Conservation (phyloP, 345 rosid genomes). For the Boechera divaricarpa region DNA sequence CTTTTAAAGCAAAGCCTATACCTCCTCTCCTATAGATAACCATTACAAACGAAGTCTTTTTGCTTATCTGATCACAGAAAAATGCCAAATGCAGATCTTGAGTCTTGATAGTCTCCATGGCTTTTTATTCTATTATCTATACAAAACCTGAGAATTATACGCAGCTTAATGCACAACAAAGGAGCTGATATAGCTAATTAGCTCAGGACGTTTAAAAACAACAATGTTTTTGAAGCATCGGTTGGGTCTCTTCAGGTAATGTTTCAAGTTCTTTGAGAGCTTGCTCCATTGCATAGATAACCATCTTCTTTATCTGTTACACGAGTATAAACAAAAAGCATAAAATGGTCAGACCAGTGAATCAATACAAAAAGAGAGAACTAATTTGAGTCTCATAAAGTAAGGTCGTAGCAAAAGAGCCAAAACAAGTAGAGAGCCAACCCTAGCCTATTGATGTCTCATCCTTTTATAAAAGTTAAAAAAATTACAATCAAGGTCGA, state of each 20-base stretch:
- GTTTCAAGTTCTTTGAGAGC: conserved; percentile 42
- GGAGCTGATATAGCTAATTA: not conserved
- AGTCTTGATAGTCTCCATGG: not conserved
- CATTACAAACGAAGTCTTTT: no score
- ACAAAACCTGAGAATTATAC: not conserved
- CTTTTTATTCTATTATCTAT: not conserved
- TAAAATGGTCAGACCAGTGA: not conserved
- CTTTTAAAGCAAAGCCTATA: not conserved
- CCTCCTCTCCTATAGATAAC: not conserved
- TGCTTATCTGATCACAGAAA: not conserved
- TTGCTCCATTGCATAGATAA: conserved; percentile 60
- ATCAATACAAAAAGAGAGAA: not conserved
- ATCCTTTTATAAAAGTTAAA: not conserved
- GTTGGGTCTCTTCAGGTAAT: not conserved
- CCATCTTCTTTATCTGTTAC: conserved; percentile 84
- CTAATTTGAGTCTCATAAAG: not conserved
- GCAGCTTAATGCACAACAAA: conserved; percentile 10
- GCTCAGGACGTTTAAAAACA: not conserved
- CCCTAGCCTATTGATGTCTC: not conserved
- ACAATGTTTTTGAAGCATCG: not conserved
- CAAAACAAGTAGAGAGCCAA: not conserved
- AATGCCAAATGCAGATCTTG: not conserved
- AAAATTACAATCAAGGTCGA: not conserved
- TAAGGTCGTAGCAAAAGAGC: not conserved
- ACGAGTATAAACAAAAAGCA: conserved; percentile 5